Percentiles rank a stretch among this genome's conserved stretches.
phyloP scores from a whole-genome alignment of 441 rosid species.

The Adansonia madagascariensis region DNA sequence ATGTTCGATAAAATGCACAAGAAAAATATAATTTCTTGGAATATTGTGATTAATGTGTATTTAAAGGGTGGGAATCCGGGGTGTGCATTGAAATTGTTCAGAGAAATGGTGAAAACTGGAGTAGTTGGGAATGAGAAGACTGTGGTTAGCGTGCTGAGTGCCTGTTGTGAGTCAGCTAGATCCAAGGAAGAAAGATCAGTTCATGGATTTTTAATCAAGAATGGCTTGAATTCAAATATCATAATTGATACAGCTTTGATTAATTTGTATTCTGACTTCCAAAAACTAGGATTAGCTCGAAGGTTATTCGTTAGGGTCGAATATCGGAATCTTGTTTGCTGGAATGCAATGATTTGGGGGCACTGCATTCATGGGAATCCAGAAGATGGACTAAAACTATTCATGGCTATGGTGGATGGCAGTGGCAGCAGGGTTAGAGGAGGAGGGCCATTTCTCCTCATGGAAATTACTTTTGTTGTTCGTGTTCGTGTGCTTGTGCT shows the following conservation, averaged over 20 bases:
- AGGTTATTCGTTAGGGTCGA: slow-evolving; percentile 42
- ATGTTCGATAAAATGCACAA: slow-evolving; percentile 50
- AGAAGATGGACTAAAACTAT: slow-evolving; percentile 47
- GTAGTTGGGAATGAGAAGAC: slow-evolving; percentile 38
- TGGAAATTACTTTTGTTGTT: slow-evolving; percentile 47
- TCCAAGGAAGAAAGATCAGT: slow-evolving; percentile 59
- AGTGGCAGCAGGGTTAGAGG: slow-evolving; percentile 1
- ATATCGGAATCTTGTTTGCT: slow-evolving; percentile 43
- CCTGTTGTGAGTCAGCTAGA: slow-evolving; percentile 59
- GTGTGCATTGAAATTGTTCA: slow-evolving; percentile 48
- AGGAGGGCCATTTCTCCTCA: slow-evolving; percentile 38
- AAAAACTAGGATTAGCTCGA: slow-evolving; percentile 47
- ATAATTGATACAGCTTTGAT: slow-evolving; percentile 48
- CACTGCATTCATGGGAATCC: slow-evolving; percentile 61
- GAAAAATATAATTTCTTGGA: slow-evolving; percentile 49
- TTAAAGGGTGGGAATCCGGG: slow-evolving; percentile 43
- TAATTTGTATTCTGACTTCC: slow-evolving; percentile 57
- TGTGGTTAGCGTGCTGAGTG: slow-evolving; percentile 40
- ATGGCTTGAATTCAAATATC: slow-evolving; percentile 32
- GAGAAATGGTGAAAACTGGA: slow-evolving; percentile 45
- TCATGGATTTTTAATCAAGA: slow-evolving; percentile 48
- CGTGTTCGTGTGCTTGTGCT: slow-evolving; percentile 51
- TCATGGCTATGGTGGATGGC: slow-evolving; percentile 35
- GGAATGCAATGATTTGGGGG: slow-evolving; percentile 69
- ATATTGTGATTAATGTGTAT: slow-evolving; percentile 52